Evolutionary conservation across 345 rosid genomes (phyloP).

Genomic region (Atalantia buxifolia): DNA sequence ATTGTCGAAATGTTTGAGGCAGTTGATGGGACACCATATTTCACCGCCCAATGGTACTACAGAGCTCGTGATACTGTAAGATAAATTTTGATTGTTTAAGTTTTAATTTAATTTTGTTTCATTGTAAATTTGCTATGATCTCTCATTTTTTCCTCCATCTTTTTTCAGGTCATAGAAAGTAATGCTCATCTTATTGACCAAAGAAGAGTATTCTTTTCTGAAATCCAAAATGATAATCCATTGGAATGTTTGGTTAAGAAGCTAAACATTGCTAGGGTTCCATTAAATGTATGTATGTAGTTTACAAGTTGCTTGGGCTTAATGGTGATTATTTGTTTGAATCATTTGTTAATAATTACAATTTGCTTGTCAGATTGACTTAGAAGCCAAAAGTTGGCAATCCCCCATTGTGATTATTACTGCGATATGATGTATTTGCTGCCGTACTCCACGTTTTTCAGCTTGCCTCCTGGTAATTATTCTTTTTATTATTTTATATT

Average conservation of each 20-base stretch:
- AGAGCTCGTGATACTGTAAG: slow-evolving; percentile 74
- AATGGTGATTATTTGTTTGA: not conserved
- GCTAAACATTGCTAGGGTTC: slow-evolving; percentile 38
- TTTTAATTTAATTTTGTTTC: not conserved
- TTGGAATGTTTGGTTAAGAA: slow-evolving; percentile 47
- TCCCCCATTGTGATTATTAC: slow-evolving; percentile 45
- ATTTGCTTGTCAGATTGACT: slow-evolving; percentile 37
- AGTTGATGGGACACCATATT: slow-evolving; percentile 34
- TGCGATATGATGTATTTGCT: slow-evolving; percentile 54
- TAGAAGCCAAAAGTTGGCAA: slow-evolving; percentile 22
- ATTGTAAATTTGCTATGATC: not conserved
- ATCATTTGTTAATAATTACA: not conserved
- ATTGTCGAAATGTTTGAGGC: slow-evolving; percentile 67
- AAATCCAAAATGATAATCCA: slow-evolving; percentile 50
- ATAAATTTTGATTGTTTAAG: not conserved
- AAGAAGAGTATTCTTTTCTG: slow-evolving; percentile 60
- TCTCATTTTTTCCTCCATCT: not conserved
- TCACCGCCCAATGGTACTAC: slow-evolving; percentile 78
- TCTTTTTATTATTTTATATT: not conserved
- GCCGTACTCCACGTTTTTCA: slow-evolving; percentile 50
- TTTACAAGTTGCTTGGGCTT: not conserved
- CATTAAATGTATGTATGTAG: slow-evolving; percentile 37
- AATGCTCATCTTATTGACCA: slow-evolving; percentile 23
- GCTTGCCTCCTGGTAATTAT: slow-evolving; percentile 32
- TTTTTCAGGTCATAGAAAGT: slow-evolving; percentile 45